phyloP scores from a whole-genome alignment of 2,329 filamentous ascomycete genomes.

The Cercospora zeina region DNA sequence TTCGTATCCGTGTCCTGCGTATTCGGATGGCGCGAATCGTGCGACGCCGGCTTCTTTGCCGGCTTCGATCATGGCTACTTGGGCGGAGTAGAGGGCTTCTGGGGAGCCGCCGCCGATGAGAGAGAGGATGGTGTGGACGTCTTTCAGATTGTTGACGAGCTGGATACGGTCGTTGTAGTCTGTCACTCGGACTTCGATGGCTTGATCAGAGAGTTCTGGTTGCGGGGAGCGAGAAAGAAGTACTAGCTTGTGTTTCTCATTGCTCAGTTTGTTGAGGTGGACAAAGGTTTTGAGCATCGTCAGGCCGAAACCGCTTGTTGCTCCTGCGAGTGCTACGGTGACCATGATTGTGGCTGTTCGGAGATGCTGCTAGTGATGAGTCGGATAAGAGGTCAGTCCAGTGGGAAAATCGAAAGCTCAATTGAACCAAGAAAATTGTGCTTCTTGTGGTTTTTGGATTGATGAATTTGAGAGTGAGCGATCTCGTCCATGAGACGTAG shows the following conservation, averaged over 20 bases:
- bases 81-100: slow-evolving; percentile 37
- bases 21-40: slow-evolving; percentile 63
- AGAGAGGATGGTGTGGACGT: slow-evolving; percentile 38
- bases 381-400: neutral
- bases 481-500: neutral
- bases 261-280: slow-evolving; percentile 23
- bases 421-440: neutral
- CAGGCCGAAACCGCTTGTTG: slow-evolving; percentile 36
- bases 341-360: slow-evolving; percentile 27
- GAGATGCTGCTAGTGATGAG: neutral
- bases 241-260: slow-evolving; percentile 29
- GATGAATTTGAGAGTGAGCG: neutral
- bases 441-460: neutral
- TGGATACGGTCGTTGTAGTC: slow-evolving; percentile 33
- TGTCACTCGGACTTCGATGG: slow-evolving; percentile 32
- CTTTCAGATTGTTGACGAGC: slow-evolving; percentile 31
- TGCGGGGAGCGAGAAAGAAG: slow-evolving; percentile 35
- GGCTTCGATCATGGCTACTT: slow-evolving; percentile 57
- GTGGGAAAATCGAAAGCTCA: too few species aligned
- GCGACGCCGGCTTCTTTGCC: slow-evolving; percentile 60
- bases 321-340: slow-evolving; percentile 36
- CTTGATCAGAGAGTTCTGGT: slow-evolving; percentile 28
- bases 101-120: slow-evolving; percentile 30
- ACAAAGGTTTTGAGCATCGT: slow-evolving; percentile 34
- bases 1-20: slow-evolving; percentile 38